phyloP scores from a whole-genome alignment of 2,329 filamentous ascomycete species.

The Epichloe coenophiala region DNA sequence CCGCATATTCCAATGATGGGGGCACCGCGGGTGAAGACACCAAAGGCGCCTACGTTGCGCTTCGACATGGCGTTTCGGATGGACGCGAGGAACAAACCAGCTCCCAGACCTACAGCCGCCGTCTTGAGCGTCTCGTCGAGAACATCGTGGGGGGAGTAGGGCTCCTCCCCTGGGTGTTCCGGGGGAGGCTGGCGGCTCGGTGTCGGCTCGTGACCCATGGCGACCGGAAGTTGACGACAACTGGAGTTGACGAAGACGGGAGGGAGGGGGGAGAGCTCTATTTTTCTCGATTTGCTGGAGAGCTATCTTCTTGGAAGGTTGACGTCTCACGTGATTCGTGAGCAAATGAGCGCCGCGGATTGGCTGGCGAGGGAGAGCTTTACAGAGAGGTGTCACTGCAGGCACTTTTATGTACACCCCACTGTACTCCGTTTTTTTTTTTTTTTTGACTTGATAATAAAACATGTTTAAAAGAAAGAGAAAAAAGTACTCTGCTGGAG shows the following conservation, averaged over 20 bases:
- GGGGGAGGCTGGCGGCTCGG: constrained; percentile 14
- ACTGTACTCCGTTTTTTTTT: too few species aligned
- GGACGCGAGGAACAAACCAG: constrained; percentile 60
- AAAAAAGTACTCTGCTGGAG: not conserved
- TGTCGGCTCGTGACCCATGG: constrained; percentile 21
- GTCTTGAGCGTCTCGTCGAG: constrained; percentile 53
- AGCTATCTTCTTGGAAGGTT: not conserved
- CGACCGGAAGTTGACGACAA: constrained; percentile 6
- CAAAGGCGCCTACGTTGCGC: constrained; percentile 67
- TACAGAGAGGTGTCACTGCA: not conserved
- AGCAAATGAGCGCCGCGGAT: constrained; percentile 21
- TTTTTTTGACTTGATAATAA: too few species aligned
- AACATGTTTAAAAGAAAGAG: not conserved
- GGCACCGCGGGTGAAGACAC: constrained; percentile 68
- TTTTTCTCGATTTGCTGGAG: not conserved
- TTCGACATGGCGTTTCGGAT: constrained; percentile 78
- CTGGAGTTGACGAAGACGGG: constrained; percentile 7
- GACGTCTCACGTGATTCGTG: constrained; percentile 21
- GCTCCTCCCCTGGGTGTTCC: constrained; percentile 10
- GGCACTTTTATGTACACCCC: too few species aligned
- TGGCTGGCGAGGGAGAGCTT: constrained; percentile 10
- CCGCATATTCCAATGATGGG: constrained; percentile 47
- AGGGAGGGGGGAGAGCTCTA: not conserved
- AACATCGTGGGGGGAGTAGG: constrained; percentile 66
- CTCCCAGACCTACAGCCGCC: constrained; percentile 48